Evolutionary conservation across 768 basidiomycete species (phyloP).

Genomic region (Mycena pura): DNA sequence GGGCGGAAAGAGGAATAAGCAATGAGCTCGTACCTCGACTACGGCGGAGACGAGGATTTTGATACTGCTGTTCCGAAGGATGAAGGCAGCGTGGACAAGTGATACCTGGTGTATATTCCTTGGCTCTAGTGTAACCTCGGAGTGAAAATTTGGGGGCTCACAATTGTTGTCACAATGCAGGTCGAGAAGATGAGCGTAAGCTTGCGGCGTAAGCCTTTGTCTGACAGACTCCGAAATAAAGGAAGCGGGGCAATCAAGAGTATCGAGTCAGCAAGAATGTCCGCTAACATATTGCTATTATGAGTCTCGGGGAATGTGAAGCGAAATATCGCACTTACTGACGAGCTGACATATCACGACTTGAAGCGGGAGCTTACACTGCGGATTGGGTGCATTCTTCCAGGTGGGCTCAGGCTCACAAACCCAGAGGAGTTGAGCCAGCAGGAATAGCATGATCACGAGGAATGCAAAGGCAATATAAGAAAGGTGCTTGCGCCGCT

Average conservation of each 20-base stretch:
- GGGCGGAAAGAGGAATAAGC: not conserved
- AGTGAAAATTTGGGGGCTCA: slow-evolving; percentile 18
- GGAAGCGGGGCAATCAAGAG: slow-evolving; percentile 54
- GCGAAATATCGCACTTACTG: slow-evolving; percentile 43
- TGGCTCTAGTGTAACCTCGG: not conserved
- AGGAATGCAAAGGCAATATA: slow-evolving; percentile 40
- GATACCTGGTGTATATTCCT: slow-evolving; percentile 41
- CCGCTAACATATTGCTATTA: slow-evolving; percentile 54
- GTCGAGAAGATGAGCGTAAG: slow-evolving; percentile 61
- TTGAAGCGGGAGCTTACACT: slow-evolving; percentile 51
- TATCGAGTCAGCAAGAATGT: slow-evolving; percentile 51
- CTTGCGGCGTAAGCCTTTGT: slow-evolving; percentile 45
- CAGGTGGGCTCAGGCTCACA: slow-evolving; percentile 48
- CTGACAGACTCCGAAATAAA: slow-evolving; percentile 50
- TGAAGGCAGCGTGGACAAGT: slow-evolving; percentile 52
- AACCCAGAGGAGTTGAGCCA: slow-evolving; percentile 53
- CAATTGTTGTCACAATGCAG: slow-evolving; percentile 55
- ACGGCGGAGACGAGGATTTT: slow-evolving; percentile 46
- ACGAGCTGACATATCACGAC: slow-evolving; percentile 60
- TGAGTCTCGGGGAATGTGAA: slow-evolving; percentile 19
- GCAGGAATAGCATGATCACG: slow-evolving; percentile 41
- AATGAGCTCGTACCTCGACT: slow-evolving; percentile 44
- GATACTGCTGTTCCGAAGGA: slow-evolving; percentile 38
- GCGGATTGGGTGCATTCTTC: slow-evolving; percentile 43
- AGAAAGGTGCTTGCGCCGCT: slow-evolving; percentile 32